These are phyloP conservation scores for Pichia eremophila DNA, from an alignment of 805 yeast genomes.

Conservation along the genomic window DNA sequence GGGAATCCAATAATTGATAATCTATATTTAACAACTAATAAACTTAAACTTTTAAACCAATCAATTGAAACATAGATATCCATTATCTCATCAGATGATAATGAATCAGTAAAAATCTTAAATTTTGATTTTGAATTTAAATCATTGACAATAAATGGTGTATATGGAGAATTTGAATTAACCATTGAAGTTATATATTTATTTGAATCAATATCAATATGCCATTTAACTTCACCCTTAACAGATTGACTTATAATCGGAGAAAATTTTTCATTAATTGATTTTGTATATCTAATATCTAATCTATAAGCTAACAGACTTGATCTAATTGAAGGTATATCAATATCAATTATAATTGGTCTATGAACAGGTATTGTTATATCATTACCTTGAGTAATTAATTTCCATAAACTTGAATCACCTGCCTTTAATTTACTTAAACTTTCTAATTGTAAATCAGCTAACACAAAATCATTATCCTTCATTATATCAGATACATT, in stretches of 20 bases:
- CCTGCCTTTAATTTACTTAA: slow-evolving; percentile 20
- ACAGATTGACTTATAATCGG: slow-evolving; percentile 65
- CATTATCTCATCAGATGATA: slow-evolving; percentile 25
- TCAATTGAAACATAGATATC: slow-evolving; percentile 41
- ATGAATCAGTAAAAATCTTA: slow-evolving; percentile 40
- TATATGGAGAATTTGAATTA: slow-evolving; percentile 61
- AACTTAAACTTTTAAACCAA: slow-evolving; percentile 49
- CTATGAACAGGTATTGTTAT: slow-evolving; percentile 34
- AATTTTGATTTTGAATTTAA: slow-evolving; percentile 26
- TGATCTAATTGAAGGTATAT: slow-evolving; percentile 51
- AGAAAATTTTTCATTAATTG: slow-evolving; percentile 31
- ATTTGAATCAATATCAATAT: slow-evolving; percentile 37
- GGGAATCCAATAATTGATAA: slow-evolving; percentile 66
- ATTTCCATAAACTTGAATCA: slow-evolving; percentile 27
- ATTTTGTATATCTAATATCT: slow-evolving; percentile 22
- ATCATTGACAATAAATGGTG: slow-evolving; percentile 20
- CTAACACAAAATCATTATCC: slow-evolving; percentile 28
- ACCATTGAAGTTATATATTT: slow-evolving; percentile 31
- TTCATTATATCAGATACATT: slow-evolving; percentile 5
- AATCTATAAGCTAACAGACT: slow-evolving; percentile 46
- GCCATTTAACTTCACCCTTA: slow-evolving; percentile 73
- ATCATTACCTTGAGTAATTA: slow-evolving; percentile 30
- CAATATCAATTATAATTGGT: slow-evolving; percentile 37
- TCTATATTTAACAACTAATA: slow-evolving; percentile 69
- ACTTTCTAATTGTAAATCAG: slow-evolving; percentile 26